Conservation (phyloP, 2,329 filamentous ascomycete species). For the Fusarium dimerum region DNA sequence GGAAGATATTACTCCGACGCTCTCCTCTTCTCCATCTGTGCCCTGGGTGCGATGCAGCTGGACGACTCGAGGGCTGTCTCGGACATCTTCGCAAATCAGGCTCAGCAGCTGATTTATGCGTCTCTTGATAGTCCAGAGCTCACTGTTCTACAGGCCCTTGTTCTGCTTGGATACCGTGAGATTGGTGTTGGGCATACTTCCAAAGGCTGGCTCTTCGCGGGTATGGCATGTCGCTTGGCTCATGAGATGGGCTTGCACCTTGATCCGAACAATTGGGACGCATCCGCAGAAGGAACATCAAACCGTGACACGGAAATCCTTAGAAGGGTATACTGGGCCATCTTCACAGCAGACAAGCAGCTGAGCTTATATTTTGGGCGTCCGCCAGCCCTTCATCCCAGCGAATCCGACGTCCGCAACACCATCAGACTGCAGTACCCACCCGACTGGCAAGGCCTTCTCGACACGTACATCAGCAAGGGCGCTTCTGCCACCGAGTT, state of each 20-base stretch:
- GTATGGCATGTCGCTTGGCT: constrained; percentile 52
- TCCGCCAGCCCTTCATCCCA: constrained; percentile 50
- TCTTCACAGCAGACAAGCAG: constrained; percentile 52
- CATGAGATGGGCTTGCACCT: constrained; percentile 55
- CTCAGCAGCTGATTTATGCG: constrained; percentile 45
- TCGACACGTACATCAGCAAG: constrained; percentile 49
- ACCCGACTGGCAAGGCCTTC: constrained; percentile 47
- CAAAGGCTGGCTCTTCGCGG: constrained; percentile 53
- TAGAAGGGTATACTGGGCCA: constrained; percentile 51
- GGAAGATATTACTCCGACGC: constrained; percentile 52
- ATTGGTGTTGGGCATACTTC: constrained; percentile 49
- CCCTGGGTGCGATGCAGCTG: constrained; percentile 49
- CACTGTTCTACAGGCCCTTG: constrained; percentile 47
- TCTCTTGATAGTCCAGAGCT: constrained; percentile 48
- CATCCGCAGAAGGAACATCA: constrained; percentile 33
- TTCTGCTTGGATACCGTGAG: constrained; percentile 47
- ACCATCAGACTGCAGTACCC: constrained; percentile 51
- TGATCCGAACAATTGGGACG: constrained; percentile 51
- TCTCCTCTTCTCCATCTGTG: constrained; percentile 50
- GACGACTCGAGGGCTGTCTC: constrained; percentile 42
- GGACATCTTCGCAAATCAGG: constrained; percentile 45
- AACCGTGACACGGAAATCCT: constrained; percentile 47
- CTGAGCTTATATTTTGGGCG: constrained; percentile 53
- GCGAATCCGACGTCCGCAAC: constrained; percentile 50
- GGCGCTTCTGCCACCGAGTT: constrained; percentile 46